Evolutionary conservation across 179 eudicot species (phyloP).

Genomic region (Beta macrorhiza): DNA sequence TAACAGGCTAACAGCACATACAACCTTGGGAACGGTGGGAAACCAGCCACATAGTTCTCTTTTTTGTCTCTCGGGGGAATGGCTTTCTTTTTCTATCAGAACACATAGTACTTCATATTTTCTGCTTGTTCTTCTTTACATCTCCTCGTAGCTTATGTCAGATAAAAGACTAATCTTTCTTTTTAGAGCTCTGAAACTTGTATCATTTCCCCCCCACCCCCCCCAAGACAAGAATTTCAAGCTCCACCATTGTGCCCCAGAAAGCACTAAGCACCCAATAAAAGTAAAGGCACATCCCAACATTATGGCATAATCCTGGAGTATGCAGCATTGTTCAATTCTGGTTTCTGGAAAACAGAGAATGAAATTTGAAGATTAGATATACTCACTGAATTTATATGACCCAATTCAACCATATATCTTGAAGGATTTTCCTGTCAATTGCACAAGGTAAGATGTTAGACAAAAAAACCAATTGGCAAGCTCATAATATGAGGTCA

Average conservation of each 20-base stretch:
- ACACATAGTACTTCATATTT: not conserved
- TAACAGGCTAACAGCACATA: not conserved
- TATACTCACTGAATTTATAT: constrained; percentile 62
- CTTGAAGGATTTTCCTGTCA: constrained; percentile 76
- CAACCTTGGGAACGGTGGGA: not conserved
- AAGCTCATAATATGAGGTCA: not conserved
- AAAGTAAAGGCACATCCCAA: not conserved
- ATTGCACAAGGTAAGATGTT: constrained; percentile 19
- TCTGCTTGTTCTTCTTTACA: not conserved
- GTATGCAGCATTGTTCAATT: not conserved
- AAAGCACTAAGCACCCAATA: not conserved
- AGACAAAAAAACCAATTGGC: not conserved
- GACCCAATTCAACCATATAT: constrained; percentile 82
- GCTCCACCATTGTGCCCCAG: not conserved
- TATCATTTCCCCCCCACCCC: not conserved
- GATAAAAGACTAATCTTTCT: not conserved
- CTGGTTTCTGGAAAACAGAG: not conserved
- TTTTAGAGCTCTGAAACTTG: not conserved
- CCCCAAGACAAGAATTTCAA: not conserved
- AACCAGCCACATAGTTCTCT: not conserved
- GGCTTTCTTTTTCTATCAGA: not conserved
- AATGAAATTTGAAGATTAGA: not conserved
- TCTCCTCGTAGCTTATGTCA: not conserved
- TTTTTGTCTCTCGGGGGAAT: not conserved
- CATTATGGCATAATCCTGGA: not conserved